phyloP scores from a whole-genome alignment of 1,284 basidiomycete species.

The Cystobasidiaceae sp. region DNA sequence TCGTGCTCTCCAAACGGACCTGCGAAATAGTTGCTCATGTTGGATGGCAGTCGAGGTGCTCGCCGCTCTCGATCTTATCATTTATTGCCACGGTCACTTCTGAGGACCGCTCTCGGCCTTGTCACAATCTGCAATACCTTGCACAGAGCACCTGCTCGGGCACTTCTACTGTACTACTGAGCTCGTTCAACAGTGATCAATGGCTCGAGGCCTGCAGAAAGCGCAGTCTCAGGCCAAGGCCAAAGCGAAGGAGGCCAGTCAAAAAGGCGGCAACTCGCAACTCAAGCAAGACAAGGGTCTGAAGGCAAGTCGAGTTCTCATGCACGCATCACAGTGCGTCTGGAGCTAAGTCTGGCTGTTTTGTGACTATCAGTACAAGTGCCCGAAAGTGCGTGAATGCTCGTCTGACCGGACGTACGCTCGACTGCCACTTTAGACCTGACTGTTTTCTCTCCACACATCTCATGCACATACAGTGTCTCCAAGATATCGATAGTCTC shows the following conservation, averaged over 20 bases:
- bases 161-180: too few relatives aligned
- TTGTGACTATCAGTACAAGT: slow-evolving; percentile 9
- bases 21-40: too few relatives aligned
- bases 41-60: too few relatives aligned
- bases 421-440: background rate
- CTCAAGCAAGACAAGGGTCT: slow-evolving; percentile 10
- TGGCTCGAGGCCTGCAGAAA: slow-evolving; percentile 10
- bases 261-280: slow-evolving; percentile 7
- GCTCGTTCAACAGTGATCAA: too few relatives aligned
- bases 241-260: slow-evolving; percentile 1
- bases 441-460: background rate
- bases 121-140: too few relatives aligned
- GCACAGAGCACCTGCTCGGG: too few relatives aligned
- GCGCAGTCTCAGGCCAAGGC: slow-evolving; percentile 2
- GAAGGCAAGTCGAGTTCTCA: background rate
- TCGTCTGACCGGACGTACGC: background rate
- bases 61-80: too few relatives aligned
- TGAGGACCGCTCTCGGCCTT: too few relatives aligned
- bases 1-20: too few relatives aligned
- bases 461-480: background rate
- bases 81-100: too few relatives aligned
- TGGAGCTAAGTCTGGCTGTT: background rate
- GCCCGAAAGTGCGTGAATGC: background rate
- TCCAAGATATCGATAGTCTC: slow-evolving; percentile 15
- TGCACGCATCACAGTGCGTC: background rate